Conservation (phyloP, 177 flowering plant species). For the Telopea speciosissima region DNA sequence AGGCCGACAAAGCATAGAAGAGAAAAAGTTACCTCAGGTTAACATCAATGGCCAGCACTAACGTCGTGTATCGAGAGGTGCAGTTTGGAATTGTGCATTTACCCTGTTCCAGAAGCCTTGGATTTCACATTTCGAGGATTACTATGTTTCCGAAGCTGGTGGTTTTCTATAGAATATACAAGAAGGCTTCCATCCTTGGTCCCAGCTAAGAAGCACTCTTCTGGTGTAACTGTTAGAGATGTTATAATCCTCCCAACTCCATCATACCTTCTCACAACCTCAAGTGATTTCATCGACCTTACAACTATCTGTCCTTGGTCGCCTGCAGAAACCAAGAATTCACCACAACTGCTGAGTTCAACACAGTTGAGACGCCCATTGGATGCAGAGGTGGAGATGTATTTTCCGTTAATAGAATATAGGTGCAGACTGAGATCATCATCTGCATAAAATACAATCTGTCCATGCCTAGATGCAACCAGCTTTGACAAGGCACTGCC, state of each 20-base stretch:
- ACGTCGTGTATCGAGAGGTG: not conserved
- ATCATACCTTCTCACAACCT: constrained; percentile 59
- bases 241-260: constrained; percentile 84
- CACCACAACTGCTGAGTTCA: constrained; percentile 82
- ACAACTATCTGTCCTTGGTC: constrained; percentile 94
- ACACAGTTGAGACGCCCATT: constrained; percentile 88
- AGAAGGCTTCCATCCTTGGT: constrained; percentile 92
- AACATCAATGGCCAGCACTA: not conserved
- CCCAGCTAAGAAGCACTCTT: constrained; percentile 95
- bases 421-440: constrained; percentile 87
- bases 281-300: constrained; percentile 87
- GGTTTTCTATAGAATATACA: constrained; percentile 90
- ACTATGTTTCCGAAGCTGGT: constrained; percentile 52
- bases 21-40: constrained; percentile 20
- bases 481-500: constrained; percentile 79
- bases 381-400: constrained; percentile 74
- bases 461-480: constrained; percentile 81
- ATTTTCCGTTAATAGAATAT: constrained; percentile 87
- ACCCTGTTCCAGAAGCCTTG: constrained; percentile 39
- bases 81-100: constrained; percentile 14
- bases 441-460: constrained; percentile 70
- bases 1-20: no score
- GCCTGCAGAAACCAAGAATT: constrained; percentile 88
- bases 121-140: constrained; percentile 45
- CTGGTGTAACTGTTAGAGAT: constrained; percentile 78